Conservation (phyloP, 1,139 yeast species). For the Geotrichum klebahnii region DNA sequence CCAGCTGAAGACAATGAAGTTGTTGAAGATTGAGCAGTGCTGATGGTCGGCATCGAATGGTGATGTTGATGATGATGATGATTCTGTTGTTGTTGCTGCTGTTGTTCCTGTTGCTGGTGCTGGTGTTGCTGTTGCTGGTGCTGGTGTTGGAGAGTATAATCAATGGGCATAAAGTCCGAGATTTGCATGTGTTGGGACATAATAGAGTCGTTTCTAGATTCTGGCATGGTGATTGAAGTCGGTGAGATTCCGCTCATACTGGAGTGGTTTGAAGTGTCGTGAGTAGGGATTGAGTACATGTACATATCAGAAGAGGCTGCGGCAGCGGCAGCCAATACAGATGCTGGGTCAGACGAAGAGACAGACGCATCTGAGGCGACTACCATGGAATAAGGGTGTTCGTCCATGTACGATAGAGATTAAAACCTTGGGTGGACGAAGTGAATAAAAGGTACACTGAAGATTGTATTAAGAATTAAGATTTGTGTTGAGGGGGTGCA, state of each 20-base stretch:
- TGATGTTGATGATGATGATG: no score
- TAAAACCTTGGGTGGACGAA: conserved; percentile 1
- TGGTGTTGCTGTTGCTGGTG: not conserved
- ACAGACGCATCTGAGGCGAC: not conserved
- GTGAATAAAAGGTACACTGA: not conserved
- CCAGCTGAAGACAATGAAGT: not conserved
- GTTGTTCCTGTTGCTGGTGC: no score
- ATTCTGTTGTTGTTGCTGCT: no score
- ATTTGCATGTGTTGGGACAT: not conserved
- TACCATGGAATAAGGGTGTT: not conserved
- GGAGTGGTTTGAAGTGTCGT: not conserved
- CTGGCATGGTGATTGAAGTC: no score
- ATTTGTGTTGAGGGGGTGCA: not conserved
- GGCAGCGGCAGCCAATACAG: no score
- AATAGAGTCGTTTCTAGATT: not conserved
- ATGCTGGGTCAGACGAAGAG: no score
- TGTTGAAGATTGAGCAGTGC: not conserved
- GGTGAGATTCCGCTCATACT: no score
- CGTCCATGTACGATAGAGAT: conserved; percentile 2
- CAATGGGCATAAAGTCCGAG: not conserved
- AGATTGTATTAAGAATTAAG: not conserved
- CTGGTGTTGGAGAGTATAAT: conserved; percentile 2
- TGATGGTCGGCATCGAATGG: no score
- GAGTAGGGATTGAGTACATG: conserved; percentile 1
- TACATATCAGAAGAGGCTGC: not conserved